Conservation (phyloP, 2,329 filamentous ascomycete genomes). For the Pseudogymnoascus verrucosus region DNA sequence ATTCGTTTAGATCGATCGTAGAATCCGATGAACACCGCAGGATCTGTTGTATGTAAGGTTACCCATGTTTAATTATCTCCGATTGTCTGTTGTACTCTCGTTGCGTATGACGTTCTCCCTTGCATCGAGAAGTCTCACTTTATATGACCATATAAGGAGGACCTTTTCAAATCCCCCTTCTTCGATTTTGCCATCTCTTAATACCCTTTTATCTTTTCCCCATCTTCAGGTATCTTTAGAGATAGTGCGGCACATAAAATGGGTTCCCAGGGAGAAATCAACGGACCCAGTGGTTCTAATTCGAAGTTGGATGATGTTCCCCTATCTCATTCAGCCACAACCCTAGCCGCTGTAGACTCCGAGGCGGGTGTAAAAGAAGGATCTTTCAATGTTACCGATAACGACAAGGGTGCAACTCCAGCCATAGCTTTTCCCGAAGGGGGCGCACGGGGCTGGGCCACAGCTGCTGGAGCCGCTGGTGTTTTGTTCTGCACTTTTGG, state of each 20-base stretch:
- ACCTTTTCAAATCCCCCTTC: background rate
- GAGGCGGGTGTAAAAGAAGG: background rate
- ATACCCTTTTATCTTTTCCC: background rate
- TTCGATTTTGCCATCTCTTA: background rate
- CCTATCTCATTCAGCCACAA: constrained; percentile 6
- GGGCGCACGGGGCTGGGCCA: constrained; percentile 46
- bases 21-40: background rate
- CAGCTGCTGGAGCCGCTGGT: constrained; percentile 37
- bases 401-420: background rate
- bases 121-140: background rate
- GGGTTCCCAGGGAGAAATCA: background rate
- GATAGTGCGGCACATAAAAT: background rate
- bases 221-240: background rate
- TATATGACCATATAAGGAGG: background rate
- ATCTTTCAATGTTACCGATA: background rate
- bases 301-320: constrained; percentile 6
- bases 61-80: constrained; percentile 7
- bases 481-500: constrained; percentile 40
- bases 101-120: background rate
- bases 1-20: background rate
- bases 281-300: background rate
- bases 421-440: constrained; percentile 44
- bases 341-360: background rate
- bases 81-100: background rate
- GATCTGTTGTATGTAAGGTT: background rate